Percentiles rank a stretch among this genome's conserved stretches.
These are phyloP conservation scores for Zalaria sp. DNA, from an alignment of 2,329 filamentous ascomycete species.

Conservation along the genomic window DNA sequence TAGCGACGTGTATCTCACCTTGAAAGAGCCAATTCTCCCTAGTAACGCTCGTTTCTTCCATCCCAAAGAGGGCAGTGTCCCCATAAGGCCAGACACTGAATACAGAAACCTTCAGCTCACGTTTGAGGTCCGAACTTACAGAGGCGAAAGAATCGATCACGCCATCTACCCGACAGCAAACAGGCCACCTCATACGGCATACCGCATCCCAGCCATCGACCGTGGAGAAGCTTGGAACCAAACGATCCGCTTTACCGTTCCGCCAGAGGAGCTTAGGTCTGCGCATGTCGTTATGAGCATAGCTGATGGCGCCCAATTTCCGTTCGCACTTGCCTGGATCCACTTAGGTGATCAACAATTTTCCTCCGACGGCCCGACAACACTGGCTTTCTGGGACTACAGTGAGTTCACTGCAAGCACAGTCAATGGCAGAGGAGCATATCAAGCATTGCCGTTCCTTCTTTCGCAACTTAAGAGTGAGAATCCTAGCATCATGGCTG, in stretches of 20 bases:
- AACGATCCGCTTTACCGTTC: constrained; percentile 67
- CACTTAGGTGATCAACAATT: constrained; percentile 86
- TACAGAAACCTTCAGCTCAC: constrained; percentile 74
- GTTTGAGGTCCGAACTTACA: constrained; percentile 67
- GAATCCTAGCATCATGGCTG: constrained; percentile 55
- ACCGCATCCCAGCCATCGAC: constrained; percentile 72
- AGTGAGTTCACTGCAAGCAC: constrained; percentile 79
- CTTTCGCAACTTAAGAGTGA: constrained; percentile 5
- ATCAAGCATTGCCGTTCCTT: constrained; percentile 63
- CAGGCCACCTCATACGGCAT: constrained; percentile 62
- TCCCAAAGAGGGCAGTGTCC: constrained; percentile 67
- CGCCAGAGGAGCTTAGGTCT: constrained; percentile 63
- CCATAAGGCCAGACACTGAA: constrained; percentile 48
- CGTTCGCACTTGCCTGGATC: constrained; percentile 85
- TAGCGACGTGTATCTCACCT: constrained; percentile 88
- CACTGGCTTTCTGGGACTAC: constrained; percentile 72
- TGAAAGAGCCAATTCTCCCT: constrained; percentile 65
- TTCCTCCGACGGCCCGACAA: constrained; percentile 69
- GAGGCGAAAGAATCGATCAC: constrained; percentile 70
- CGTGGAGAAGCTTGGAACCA: constrained; percentile 77
- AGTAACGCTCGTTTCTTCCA: constrained; percentile 50
- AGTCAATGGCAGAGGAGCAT: constrained; percentile 64
- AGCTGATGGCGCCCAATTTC: constrained; percentile 70
- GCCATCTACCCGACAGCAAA: constrained; percentile 85
- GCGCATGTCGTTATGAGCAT: constrained; percentile 84